A percentile compares a stretch with the other conserved stretches of the same genome.
Evolutionary conservation across 106 monocot species (phyloP).

Genomic region (Chionographis japonica): DNA sequence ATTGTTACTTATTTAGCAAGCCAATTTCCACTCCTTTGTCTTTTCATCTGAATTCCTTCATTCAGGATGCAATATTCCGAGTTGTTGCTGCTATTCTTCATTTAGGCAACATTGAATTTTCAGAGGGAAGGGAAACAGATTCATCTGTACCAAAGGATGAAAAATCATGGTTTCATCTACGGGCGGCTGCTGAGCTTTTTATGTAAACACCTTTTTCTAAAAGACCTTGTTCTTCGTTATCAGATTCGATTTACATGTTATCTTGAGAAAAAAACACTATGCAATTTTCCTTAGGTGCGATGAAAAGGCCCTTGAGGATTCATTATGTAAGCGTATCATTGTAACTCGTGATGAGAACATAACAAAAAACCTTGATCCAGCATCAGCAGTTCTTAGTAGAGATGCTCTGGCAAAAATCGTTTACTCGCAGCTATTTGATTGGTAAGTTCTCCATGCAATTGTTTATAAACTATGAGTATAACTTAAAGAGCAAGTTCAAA

Average conservation of each 20-base stretch:
- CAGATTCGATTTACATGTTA: not conserved
- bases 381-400: constrained; percentile 44
- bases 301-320: constrained; percentile 49
- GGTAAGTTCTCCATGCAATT: constrained; percentile 17
- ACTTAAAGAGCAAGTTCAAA: not conserved
- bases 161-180: constrained; percentile 43
- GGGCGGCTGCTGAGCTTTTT: constrained; percentile 32
- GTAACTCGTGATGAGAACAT: constrained; percentile 70
- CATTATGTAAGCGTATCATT: constrained; percentile 63
- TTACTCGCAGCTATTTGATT: constrained; percentile 60
- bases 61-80: constrained; percentile 13
- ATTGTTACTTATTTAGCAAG: not conserved
- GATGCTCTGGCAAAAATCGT: constrained; percentile 67
- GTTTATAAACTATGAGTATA: not conserved
- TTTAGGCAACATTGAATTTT: constrained; percentile 49
- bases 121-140: constrained; percentile 42
- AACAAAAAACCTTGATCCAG: constrained; percentile 51
- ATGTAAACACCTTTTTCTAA: constrained; percentile 13
- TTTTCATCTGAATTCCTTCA: not conserved
- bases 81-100: constrained; percentile 59
- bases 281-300: constrained; percentile 43
- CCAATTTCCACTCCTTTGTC: not conserved
- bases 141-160: constrained; percentile 52
- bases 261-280: not conserved
- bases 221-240: not conserved